Conservation (phyloP, 805 yeast genomes). For the Tetrapisispora taiwanensis region DNA sequence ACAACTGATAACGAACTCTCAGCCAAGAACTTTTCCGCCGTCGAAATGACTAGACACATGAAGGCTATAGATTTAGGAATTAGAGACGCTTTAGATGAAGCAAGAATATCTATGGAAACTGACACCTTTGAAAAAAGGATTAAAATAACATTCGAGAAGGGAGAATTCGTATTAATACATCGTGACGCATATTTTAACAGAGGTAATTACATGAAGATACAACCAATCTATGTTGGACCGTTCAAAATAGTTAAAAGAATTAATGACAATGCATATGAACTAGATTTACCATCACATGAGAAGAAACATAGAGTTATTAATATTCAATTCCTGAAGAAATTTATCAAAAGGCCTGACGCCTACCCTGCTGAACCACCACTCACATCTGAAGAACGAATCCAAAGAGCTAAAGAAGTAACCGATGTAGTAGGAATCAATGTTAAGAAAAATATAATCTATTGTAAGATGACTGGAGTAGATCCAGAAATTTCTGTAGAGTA, state of each 20-base stretch:
- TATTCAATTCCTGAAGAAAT: slow-evolving; percentile 1
- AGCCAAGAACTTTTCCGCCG: not conserved
- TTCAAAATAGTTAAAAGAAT: slow-evolving; percentile 3
- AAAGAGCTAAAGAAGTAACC: too few relatives aligned
- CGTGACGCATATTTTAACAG: slow-evolving; percentile 4
- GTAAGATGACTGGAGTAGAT: too few relatives aligned
- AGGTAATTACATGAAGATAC: slow-evolving; percentile 3
- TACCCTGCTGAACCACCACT: not conserved
- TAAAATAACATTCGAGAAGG: not conserved
- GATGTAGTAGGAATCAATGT: too few relatives aligned
- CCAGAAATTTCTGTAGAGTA: too few relatives aligned
- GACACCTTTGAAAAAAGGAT: not conserved
- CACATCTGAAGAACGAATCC: not conserved
- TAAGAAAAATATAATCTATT: too few relatives aligned
- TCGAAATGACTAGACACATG: slow-evolving; percentile 1
- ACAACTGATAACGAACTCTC: not conserved
- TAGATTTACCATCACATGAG: slow-evolving; percentile 3
- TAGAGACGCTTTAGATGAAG: slow-evolving; percentile 1
- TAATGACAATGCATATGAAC: slow-evolving; percentile 3
- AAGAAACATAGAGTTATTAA: slow-evolving; percentile 6
- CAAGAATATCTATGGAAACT: slow-evolving; percentile 1
- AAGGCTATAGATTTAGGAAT: not conserved
- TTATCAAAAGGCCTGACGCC: not conserved
- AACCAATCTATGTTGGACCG: slow-evolving; percentile 7
- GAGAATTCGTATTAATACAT: slow-evolving; percentile 4